Base-by-base conservation (phyloP, 108 stramenopile genomes). In the Stephanodiscus minutulus region DNA sequence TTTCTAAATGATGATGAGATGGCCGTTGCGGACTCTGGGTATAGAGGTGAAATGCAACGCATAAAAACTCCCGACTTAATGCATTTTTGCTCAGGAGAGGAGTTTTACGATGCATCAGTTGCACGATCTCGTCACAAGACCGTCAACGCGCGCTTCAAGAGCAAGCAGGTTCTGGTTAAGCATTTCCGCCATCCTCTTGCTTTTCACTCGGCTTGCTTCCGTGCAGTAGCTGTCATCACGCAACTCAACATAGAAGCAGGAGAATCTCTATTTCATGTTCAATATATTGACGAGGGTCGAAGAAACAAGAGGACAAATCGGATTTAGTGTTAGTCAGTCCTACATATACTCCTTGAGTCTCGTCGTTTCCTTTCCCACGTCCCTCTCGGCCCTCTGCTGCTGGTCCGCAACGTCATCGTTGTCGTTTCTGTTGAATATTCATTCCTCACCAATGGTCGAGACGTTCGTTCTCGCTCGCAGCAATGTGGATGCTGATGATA, bases 11-110 rank as follows among this genome's bases (percentile, higher is more conserved):
- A 68, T 18, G 35, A 31, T 55, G 66, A 68, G 39, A 68, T 56
- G 66, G 33, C 39, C 7, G 66, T 55, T 20, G 66, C 66, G 15
- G 66, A 68, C 21, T 20, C 53, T 22, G 66, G 66, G 18, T 68
- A 68, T 21, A n/a, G 7, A 35, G 66, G 53, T 18, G 53, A 68
- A 56, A n/a, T n/a, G n/a, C n/a, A n/a, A n/a, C n/a, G n/a, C n/a
- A n/a, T n/a, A n/a, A n/a, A n/a, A n/a, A n/a, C 18, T 48, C 47
- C n/a, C 7, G n/a, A 0, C 24, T 24, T 24, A 3, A 11, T 22
- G 10, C 53, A 54, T 24, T 18, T 24, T 24, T 11, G 53, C 20
- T 24, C 3, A 2, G 53, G 21, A 24, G 22, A 54, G 10, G 53
- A 54, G 24, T 22, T 2, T 22, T 18, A 24, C 3, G 22, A 22